Percentiles rank a stretch among this genome's conserved stretches.
Evolutionary conservation across 441 rosid species (phyloP).

Genomic region (Viola pubescens): DNA sequence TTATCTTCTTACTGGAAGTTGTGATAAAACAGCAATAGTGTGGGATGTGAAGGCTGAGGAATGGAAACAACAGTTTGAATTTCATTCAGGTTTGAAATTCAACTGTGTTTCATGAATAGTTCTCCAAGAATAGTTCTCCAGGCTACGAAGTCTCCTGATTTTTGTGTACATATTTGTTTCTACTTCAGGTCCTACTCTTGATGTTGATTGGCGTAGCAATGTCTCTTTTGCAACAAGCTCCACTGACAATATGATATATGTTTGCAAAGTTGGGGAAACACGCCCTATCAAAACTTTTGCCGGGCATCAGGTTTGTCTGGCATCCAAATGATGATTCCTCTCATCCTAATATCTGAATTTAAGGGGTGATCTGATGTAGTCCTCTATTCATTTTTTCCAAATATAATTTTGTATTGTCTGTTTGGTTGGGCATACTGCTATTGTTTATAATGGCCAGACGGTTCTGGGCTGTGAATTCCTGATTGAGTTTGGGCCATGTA

Average conservation of each 20-base stretch:
- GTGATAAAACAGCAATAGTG: conserved; percentile 91
- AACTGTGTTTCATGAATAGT: conserved; percentile 7
- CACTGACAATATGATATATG: conserved; percentile 85
- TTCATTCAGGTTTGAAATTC: conserved; percentile 60
- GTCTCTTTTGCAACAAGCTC: conserved; percentile 95
- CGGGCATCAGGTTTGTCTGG: conserved; percentile 75
- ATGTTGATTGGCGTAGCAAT: conserved; percentile 99
- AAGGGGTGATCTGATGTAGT: too few relatives aligned
- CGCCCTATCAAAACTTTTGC: conserved; percentile 71
- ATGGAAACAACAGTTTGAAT: conserved; percentile 91
- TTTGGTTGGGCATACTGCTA: too few relatives aligned
- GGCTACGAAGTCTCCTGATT: conserved; percentile 1
- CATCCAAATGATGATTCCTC: not conserved
- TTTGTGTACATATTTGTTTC: not conserved
- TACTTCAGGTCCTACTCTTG: conserved; percentile 84
- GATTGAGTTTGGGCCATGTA: too few relatives aligned
- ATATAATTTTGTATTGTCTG: too few relatives aligned
- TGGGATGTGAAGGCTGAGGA: conserved; percentile 98
- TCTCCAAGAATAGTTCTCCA: not conserved
- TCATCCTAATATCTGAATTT: too few relatives aligned
- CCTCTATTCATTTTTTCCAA: too few relatives aligned
- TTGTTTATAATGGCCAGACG: too few relatives aligned
- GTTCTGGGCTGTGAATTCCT: too few relatives aligned
- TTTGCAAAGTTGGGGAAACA: conserved; percentile 87
- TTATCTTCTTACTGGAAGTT: conserved; percentile 96